Evolutionary conservation across 345 rosid genomes (phyloP).

Genomic region (Hibiscus mutabilis): DNA sequence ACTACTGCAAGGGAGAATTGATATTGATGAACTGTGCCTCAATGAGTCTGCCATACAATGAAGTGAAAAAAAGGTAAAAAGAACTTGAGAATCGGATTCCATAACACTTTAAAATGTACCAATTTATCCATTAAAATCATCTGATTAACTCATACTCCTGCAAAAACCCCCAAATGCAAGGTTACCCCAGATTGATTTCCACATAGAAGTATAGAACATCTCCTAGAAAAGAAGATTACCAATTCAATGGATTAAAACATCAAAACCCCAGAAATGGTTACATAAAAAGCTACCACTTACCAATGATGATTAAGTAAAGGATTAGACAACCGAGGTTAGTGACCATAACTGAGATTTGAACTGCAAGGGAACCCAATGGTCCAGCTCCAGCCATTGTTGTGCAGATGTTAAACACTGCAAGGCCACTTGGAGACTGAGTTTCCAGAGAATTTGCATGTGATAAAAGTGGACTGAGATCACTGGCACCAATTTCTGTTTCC

Average conservation of each 20-base stretch:
- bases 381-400: slow-evolving; percentile 18
- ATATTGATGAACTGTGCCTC: slow-evolving; percentile 14
- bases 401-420: slow-evolving; percentile 10
- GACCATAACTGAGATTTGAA: slow-evolving; percentile 22
- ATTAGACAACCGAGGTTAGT: slow-evolving; percentile 26
- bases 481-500: neutral
- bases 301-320: slow-evolving; percentile 30
- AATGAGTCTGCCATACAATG: slow-evolving; percentile 11
- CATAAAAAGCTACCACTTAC: slow-evolving; percentile 1
- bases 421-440: too few relatives aligned
- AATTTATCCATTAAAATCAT: neutral
- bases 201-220: slow-evolving; percentile 15
- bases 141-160: slow-evolving; percentile 14
- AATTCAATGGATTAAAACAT: neutral
- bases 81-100: neutral
- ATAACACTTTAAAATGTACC: neutral
- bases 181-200: slow-evolving; percentile 6
- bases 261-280: neutral
- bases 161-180: slow-evolving; percentile 3
- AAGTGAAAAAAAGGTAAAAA: neutral
- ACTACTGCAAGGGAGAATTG: slow-evolving; percentile 16
- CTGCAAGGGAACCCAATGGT: slow-evolving; percentile 8
- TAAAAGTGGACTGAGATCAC: too few relatives aligned
- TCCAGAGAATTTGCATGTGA: too few relatives aligned
- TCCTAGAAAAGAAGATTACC: neutral